phyloP scores from a whole-genome alignment of 768 basidiomycete genomes.

The Xerocomellus intermedius region DNA sequence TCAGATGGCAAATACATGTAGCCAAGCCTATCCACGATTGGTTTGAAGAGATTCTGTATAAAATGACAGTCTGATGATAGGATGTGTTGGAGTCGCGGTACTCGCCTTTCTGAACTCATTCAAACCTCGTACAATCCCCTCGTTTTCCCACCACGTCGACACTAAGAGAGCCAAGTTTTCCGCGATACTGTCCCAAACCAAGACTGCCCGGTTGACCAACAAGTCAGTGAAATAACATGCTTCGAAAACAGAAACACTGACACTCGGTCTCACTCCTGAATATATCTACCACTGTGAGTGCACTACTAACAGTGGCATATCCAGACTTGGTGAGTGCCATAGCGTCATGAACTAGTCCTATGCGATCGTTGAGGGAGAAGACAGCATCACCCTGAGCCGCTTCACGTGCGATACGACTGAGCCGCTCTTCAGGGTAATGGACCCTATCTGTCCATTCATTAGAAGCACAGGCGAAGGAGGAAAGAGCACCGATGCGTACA shows the following conservation, averaged over 20 bases:
- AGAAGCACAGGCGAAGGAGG: neutral
- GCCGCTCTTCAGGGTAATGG: conserved; percentile 76
- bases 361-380: conserved; percentile 82
- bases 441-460: conserved; percentile 62
- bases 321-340: conserved; percentile 82
- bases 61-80: neutral
- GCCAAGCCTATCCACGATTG: conserved; percentile 76
- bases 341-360: conserved; percentile 85
- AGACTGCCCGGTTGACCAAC: conserved; percentile 43
- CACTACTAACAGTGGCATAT: conserved; percentile 70
- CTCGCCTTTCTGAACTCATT: conserved; percentile 61
- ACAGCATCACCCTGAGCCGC: conserved; percentile 62
- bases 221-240: neutral
- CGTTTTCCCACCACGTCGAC: conserved; percentile 84
- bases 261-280: conserved; percentile 78
- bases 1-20: conserved; percentile 72
- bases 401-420: conserved; percentile 75
- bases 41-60: conserved; percentile 61
- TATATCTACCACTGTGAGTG: conserved; percentile 68
- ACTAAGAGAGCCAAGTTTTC: conserved; percentile 52
- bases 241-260: conserved; percentile 33
- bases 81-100: conserved; percentile 2
- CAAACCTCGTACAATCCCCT: conserved; percentile 48
- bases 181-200: conserved; percentile 77
- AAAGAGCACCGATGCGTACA: conserved; percentile 52